phyloP scores from a whole-genome alignment of 441 rosid species.

The Adansonia madagascariensis region DNA sequence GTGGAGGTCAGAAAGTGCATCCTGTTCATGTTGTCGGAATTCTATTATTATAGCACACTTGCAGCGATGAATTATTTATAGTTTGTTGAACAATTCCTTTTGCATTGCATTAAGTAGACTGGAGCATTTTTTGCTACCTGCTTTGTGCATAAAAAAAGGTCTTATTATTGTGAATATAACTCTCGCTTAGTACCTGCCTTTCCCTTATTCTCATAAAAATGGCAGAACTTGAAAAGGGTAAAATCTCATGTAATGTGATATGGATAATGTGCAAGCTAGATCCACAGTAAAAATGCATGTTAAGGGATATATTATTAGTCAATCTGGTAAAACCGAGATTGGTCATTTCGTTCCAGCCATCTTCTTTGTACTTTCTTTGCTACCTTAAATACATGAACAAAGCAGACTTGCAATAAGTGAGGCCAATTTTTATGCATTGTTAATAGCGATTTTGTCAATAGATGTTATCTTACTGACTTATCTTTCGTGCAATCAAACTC shows the following conservation, averaged over 20 bases:
- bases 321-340: background rate
- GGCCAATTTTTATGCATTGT: background rate
- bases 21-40: background rate
- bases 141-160: background rate
- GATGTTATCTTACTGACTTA: background rate
- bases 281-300: background rate
- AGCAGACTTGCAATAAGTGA: constrained; percentile 5
- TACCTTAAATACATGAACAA: background rate
- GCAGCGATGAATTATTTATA: background rate
- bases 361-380: constrained; percentile 1
- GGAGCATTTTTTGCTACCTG: background rate
- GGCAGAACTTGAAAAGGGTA: background rate
- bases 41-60: background rate
- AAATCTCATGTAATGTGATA: background rate
- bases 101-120: background rate
- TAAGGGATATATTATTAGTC: background rate
- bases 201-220: background rate
- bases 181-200: background rate
- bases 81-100: background rate
- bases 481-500: constrained; percentile 9
- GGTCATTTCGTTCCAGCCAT: background rate
- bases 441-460: background rate
- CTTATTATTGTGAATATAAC: background rate
- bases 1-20: background rate
- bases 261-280: background rate